phyloP scores from a whole-genome alignment of 129 eudicot genomes.

The Flaveria ramosissima region DNA sequence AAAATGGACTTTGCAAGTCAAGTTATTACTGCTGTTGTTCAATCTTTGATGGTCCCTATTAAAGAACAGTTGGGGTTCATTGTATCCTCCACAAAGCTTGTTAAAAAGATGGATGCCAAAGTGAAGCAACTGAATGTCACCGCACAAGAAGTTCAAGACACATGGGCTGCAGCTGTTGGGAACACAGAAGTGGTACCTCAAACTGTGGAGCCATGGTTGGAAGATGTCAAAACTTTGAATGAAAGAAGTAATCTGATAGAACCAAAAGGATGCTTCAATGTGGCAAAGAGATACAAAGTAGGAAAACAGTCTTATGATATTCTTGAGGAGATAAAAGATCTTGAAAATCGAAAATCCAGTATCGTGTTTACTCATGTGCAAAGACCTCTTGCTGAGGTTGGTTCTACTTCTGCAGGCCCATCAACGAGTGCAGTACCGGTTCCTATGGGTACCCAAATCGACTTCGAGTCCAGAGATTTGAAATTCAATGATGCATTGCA shows the following conservation, averaged over 20 bases:
- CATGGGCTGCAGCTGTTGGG: not conserved
- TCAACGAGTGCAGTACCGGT: not conserved
- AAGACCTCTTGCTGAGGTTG: not conserved
- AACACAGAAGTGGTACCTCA: not conserved
- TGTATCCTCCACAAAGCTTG: constrained; percentile 5
- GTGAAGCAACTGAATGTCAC: not conserved
- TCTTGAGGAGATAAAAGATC: constrained; percentile 3
- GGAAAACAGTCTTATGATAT: not conserved
- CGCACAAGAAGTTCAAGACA: not conserved
- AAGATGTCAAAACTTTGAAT: not conserved
- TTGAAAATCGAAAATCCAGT: not conserved
- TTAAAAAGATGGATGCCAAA: not conserved
- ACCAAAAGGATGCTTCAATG: constrained; percentile 9
- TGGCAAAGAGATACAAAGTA: constrained; percentile 11
- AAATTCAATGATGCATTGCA: not conserved
- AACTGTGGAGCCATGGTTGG: not conserved
- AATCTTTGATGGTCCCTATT: constrained; percentile 8
- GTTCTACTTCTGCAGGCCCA: not conserved
- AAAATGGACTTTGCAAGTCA: not conserved
- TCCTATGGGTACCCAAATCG: not conserved
- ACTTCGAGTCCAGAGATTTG: constrained; percentile 2
- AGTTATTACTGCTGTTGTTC: not conserved
- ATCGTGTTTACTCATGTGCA: not conserved
- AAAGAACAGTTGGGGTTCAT: constrained; percentile 11
- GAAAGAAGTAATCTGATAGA: not conserved